Base-by-base conservation (phyloP, 371 early-diverging fungal species). In the Phascolomyces articulosus region DNA sequence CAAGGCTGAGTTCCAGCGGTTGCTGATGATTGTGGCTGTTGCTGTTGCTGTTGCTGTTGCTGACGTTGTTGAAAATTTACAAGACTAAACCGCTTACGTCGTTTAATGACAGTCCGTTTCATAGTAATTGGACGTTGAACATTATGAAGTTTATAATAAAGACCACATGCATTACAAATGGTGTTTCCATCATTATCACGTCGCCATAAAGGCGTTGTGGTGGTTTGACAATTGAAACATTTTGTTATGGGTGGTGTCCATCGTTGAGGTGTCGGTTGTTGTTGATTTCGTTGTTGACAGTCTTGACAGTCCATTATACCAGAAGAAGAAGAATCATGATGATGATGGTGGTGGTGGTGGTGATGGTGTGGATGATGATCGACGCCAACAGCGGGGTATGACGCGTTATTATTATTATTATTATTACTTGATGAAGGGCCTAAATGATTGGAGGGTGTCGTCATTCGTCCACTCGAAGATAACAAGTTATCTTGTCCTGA, bases 121-220 rank as follows among this genome's bases (percentile, higher is more conserved):
- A 95, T 91, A 8, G 87, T 88, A 4, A 90, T 81, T 31, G 87
- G 97, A 60, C 87, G 86, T 64, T 89, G 85, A 38, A 85, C 75
- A 62, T 86, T 80, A 73, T 96, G 95, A 16, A 93, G 83, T 64
- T 91, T 92, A 69, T 84, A 90, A 69, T 93, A 95, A 15, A 95
- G 81, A 26, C 95, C 94, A 71, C 95, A 95, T 0, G 93, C 94
- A 69, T 95, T 95, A 70, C 95, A 95, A 38, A 94, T 85, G 24
- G 85, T 84, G 56, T 91, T 87, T 47, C 93, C 93, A 15, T 84
- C 75, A 41, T 86, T 87, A 60, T 91, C 90, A 61, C 95, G 82
- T 38, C 98, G 78, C 94, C 99, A 98, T 34, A 95, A 79, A 0
- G 97, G 96, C 1, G 96, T 96, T 4, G 87, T 87, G 4, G 86